phyloP scores from a whole-genome alignment of 768 basidiomycete genomes.

The Cantharellus anzutake region DNA sequence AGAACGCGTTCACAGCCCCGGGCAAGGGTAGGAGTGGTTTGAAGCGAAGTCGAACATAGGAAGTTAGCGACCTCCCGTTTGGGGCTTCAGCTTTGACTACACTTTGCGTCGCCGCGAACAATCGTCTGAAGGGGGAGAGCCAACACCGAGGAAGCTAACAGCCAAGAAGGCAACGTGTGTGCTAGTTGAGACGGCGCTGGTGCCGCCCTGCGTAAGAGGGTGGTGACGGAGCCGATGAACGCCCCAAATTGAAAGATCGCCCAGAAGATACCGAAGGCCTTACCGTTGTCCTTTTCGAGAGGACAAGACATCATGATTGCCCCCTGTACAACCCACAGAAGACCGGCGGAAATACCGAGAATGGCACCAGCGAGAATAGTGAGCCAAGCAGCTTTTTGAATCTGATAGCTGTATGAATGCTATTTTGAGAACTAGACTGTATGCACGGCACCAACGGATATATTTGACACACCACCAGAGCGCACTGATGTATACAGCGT shows the following conservation, averaged over 20 bases:
- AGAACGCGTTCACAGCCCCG: slow-evolving; percentile 22
- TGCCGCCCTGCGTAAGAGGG: slow-evolving; percentile 32
- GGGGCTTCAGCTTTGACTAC: slow-evolving; percentile 20
- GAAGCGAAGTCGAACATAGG: slow-evolving; percentile 27
- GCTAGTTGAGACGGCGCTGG: slow-evolving; percentile 21
- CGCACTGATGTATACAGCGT: slow-evolving; percentile 30
- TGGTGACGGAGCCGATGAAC: slow-evolving; percentile 59
- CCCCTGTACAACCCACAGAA: slow-evolving; percentile 26
- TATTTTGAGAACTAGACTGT: not conserved
- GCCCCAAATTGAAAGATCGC: slow-evolving; percentile 31
- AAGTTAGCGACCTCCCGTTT: slow-evolving; percentile 12
- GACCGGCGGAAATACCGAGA: slow-evolving; percentile 30
- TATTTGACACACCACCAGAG: slow-evolving; percentile 20
- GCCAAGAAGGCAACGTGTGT: slow-evolving; percentile 27
- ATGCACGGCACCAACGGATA: not conserved
- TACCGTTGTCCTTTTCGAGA: slow-evolving; percentile 36
- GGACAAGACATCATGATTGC: slow-evolving; percentile 37
- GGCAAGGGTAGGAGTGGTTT: slow-evolving; percentile 30
- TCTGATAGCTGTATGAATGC: slow-evolving; percentile 17
- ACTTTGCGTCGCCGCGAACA: slow-evolving; percentile 23
- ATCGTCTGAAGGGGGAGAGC: slow-evolving; percentile 21
- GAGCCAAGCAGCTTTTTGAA: slow-evolving; percentile 24
- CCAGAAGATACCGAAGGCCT: slow-evolving; percentile 35
- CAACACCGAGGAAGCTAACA: slow-evolving; percentile 23
- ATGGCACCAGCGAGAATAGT: slow-evolving; percentile 30